Evolutionary conservation across 2,329 filamentous ascomycete species (phyloP).

Genomic region (Tolypocladium inflatum): DNA sequence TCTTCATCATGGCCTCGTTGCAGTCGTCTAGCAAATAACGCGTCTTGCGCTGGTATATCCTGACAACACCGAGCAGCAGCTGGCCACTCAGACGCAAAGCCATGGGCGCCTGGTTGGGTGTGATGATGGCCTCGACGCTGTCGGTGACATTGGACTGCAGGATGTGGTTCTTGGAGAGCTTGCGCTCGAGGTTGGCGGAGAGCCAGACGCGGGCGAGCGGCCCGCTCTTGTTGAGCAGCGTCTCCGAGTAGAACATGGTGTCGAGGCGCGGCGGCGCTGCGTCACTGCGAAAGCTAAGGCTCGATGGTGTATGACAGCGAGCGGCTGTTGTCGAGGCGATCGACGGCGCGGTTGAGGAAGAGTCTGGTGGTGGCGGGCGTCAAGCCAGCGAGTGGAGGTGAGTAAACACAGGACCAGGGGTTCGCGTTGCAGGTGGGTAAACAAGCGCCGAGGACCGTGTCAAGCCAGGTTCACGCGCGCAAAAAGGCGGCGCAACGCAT

Average conservation of each 20-base stretch:
- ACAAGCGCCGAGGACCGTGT: conserved; percentile 21
- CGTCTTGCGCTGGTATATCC: conserved; percentile 96
- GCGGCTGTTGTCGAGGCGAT: not conserved
- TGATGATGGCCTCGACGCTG: conserved; percentile 92
- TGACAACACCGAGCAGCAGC: conserved; percentile 86
- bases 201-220: conserved; percentile 96
- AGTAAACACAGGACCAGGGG: conserved; percentile 20
- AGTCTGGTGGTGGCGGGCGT: conserved; percentile 2
- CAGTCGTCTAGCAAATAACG: conserved; percentile 95
- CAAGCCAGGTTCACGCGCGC: conserved; percentile 18
- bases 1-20: conserved; percentile 94
- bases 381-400: conserved; percentile 13
- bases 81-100: conserved; percentile 90
- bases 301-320: not conserved
- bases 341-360: conserved; percentile 3
- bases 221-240: conserved; percentile 90
- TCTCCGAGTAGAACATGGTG: conserved; percentile 96
- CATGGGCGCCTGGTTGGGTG: conserved; percentile 86
- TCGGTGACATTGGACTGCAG: conserved; percentile 89
- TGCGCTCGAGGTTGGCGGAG: conserved; percentile 95
- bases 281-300: conserved; percentile 9
- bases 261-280: conserved; percentile 19
- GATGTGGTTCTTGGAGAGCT: conserved; percentile 94
- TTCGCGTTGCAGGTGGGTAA: conserved; percentile 19
- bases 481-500: conserved; percentile 17